Evolutionary conservation across 2,329 filamentous ascomycete genomes (phyloP), one percentile per base, ranked within the genome.

Genomic region (Arthroderma sp.): DNA sequence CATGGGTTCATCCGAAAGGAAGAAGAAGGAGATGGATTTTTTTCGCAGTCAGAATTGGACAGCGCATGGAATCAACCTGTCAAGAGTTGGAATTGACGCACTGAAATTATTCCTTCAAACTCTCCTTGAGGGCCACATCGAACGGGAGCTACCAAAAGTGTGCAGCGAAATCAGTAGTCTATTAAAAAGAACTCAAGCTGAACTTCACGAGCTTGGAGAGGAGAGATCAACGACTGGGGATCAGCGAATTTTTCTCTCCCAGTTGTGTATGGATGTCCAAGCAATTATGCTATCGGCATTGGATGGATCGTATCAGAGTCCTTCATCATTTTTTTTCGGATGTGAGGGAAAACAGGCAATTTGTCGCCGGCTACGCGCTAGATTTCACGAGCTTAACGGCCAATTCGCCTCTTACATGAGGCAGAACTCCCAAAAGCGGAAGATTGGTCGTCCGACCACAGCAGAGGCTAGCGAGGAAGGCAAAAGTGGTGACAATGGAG

Each of bases 111-210:
- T 63, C 4, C 57, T 74, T 3, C 58, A 63, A 11, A 62, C 63
- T 4, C 55, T 71, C 0, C 60, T 73, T 1, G 60, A 59, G 3
- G 53, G 57, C 2, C 61, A 69, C 43, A 62, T 70, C 3, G 63
- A 62, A 22, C 57, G 59, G 3, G 65, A 69, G 43, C 72, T 73
- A 47, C 45, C 40, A 1, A 47, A 41, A 42, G 56, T 65, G 63
- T 3, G 11, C 34, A 15, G 30, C n/a, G 42, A 43, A 30, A 43
- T 43, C 33, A 10, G 28, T 6, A 29, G 6, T 9, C 36, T 40
- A 15, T 6, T 45, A 39, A 7, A 15, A 11, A 33, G 10, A 33
- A 32, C 36, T 28, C 27, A 45, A 28, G n/a, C 27, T 8, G 9
- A 40, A 33, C 43, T 45, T 40, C 4, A 40, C 7, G 36, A n/a